Conservation (phyloP, 2,329 filamentous ascomycete genomes). For the Colletotrichum musicola region DNA sequence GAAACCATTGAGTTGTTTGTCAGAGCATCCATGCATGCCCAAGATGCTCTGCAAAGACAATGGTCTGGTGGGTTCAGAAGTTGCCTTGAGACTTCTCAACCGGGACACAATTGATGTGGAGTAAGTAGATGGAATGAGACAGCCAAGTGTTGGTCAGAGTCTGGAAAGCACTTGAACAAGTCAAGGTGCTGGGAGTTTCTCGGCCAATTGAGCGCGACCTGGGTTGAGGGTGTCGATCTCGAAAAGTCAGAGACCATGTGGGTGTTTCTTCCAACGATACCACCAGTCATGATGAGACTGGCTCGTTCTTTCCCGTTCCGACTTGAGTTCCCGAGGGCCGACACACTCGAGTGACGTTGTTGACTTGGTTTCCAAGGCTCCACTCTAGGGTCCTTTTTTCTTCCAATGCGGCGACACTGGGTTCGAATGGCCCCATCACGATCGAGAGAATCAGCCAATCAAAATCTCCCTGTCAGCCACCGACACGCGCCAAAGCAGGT, state of each 20-base stretch:
- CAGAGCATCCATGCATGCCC: neutral
- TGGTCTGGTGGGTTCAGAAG: neutral
- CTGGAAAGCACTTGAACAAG: neutral
- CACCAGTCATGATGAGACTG: neutral
- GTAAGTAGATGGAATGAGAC: neutral
- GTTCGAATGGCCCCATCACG: slow-evolving; percentile 25
- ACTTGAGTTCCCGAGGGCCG: slow-evolving; percentile 28
- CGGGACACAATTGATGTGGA: neutral
- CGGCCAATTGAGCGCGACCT: neutral
- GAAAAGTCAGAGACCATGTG: neutral
- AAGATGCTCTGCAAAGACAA: neutral
- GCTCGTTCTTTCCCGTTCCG: slow-evolving; percentile 6
- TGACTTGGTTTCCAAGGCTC: slow-evolving; percentile 35
- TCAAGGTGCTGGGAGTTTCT: neutral
- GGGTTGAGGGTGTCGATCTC: neutral
- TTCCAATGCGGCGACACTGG: slow-evolving; percentile 31
- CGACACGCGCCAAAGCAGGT: slow-evolving; percentile 10
- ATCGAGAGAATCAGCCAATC: slow-evolving; percentile 33
- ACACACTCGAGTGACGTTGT: slow-evolving; percentile 37
- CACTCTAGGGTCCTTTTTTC: slow-evolving; percentile 35
- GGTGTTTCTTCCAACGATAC: slow-evolving; percentile 16
- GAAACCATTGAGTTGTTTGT: neutral
- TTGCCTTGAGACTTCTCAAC: neutral
- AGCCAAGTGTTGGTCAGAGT: neutral
- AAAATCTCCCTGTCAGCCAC: neutral